Evolutionary conservation across 108 stramenopile genomes (phyloP), one percentile per base, ranked within the genome.

Genomic region (Conticribra guillardii): DNA sequence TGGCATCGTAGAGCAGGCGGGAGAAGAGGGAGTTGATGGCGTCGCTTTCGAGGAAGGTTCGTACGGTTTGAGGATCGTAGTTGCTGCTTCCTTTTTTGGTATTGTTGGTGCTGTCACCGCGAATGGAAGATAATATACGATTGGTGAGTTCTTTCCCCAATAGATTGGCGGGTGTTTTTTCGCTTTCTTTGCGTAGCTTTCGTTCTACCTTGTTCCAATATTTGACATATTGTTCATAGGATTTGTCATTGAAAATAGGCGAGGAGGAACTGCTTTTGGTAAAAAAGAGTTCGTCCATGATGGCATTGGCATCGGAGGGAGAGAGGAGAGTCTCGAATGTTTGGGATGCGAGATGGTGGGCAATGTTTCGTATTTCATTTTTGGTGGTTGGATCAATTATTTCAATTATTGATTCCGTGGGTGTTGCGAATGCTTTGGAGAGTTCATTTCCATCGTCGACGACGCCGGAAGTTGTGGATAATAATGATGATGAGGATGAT

Each of bases 1-100:
- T 89, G 1, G 81, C 87, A 65, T 89, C 87, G 64, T 81, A 89
- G n/a, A 89, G 58, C 16, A 84, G 46, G 55, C 61, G 57, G 32
- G 85, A 71, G 46, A 89, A 86, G n/a, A 89, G 68, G 3, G 71
- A 72, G 19, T 86, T 86, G 53, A 89, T 66, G 5, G 87, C 87
- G 52, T 86, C 85, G 49, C 80, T 82, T 50, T 69, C 66, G 11
- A 89, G 50, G 70, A 89, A 89, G 14, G 87, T 58, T 17, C 62
- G 69, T 44, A 89, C 87, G 18, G 85, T 82, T 24, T 82, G 69
- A 30, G 69, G 45, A 69, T 89, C 87, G 55, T 89, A 89, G 2
- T 53, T 53, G 21, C 75, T 61, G 31, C 76, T 19, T 44, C 65
- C 60, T 29, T 49, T 44, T 0, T 27, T 30, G 14, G 16, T 55